Evolutionary conservation across 805 yeast species (phyloP), one percentile per base, ranked within the genome.

Genomic region (Candida awuae): DNA sequence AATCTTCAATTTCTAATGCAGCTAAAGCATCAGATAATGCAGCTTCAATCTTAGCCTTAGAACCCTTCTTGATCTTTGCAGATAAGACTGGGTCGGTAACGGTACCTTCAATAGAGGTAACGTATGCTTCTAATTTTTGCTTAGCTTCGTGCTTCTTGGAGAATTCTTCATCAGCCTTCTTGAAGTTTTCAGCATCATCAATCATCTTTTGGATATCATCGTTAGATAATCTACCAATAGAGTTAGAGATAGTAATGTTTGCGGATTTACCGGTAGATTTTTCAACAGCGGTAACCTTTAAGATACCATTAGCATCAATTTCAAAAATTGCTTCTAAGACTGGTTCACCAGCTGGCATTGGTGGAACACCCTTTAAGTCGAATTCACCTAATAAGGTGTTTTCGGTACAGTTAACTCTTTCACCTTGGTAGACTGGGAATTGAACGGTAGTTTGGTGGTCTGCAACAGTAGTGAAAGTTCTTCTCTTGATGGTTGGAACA

Each of bases 341-440:
- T 68, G 98, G 97, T 70, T 87, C 96, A 72, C 97, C 97, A 73
- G 96, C 94, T 70, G 86, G 85, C 73, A 92, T 77, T 66, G 97
- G 97, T 66, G 98, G 97, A 61, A 90, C 84, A 66, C 92, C 94
- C 71, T 86, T 84, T 67, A 90, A 82, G 77, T 90, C 97, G 71
- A 90, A 90, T 79, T 90, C 95, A 75, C 97, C 98, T 67, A 90
- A 82, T 62, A 82, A 76, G 65, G 95, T 85, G 86, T 90, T 90
- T 75, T 90, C 97, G 63, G 82, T 72, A 70, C 95, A 87, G 87
- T 87, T 84, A 61, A 90, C 94, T 77, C 98, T 92, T 79, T 90
- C 98, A 81, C 98, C 98, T 78, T 90, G 97, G 80, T 83, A 90
- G 54, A 90, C 97, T 70, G 95, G 97, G 84, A 90, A 87, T 71